Conservation (phyloP, 441 rosid genomes). For the Adansonia grandidieri region DNA sequence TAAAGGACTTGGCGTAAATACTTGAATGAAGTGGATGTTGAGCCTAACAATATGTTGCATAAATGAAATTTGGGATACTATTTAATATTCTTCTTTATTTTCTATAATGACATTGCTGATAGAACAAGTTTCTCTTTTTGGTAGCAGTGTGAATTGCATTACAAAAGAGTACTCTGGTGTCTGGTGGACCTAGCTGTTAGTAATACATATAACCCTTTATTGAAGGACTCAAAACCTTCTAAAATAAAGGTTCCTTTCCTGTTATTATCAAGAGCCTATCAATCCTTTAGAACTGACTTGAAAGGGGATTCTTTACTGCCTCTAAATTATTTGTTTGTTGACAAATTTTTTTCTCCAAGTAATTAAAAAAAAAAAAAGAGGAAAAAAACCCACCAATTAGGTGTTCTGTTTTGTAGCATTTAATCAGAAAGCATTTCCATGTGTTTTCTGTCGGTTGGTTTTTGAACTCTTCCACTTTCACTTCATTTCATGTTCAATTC, state of each 20-base stretch:
- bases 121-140: not conserved
- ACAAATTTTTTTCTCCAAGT: not conserved
- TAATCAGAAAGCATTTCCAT: not conserved
- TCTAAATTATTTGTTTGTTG: slow-evolving; percentile 1
- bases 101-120: not conserved
- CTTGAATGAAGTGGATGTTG: not conserved
- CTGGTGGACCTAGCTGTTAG: too few species aligned
- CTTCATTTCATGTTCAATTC: not conserved
- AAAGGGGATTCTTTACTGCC: not conserved
- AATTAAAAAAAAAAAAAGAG: not conserved
- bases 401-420: not conserved
- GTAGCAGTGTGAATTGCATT: not conserved
- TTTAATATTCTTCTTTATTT: not conserved
- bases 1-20: not conserved
- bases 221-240: too few species aligned
- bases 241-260: too few species aligned
- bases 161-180: too few species aligned
- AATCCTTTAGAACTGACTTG: not conserved
- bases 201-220: too few species aligned
- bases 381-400: not conserved
- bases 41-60: not conserved
- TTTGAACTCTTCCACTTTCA: not conserved
- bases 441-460: not conserved
- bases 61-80: not conserved
- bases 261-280: not conserved